These are phyloP conservation scores for Arthroderma uncinatum DNA, from an alignment of 2,329 filamentous ascomycete genomes.

Conservation along the genomic window DNA sequence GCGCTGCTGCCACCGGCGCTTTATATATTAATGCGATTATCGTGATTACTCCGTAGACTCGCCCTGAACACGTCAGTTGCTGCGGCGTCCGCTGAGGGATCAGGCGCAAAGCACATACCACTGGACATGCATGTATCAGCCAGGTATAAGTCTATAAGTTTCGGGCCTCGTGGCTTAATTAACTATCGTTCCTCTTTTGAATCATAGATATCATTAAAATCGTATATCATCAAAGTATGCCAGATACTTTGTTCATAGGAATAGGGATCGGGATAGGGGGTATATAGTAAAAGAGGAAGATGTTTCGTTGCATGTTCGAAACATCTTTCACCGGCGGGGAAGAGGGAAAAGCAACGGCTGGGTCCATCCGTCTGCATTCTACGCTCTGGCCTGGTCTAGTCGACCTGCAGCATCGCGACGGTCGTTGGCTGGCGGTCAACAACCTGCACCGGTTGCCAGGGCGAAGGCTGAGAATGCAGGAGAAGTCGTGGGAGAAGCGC, in stretches of 20 bases:
- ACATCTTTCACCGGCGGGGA: not conserved
- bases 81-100: not conserved
- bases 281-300: too few species aligned
- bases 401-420: not conserved
- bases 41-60: not conserved
- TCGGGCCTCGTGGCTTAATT: too few species aligned
- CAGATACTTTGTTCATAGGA: not conserved
- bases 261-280: too few species aligned
- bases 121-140: not conserved
- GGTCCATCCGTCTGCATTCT: not conserved
- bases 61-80: not conserved
- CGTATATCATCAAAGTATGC: conserved; percentile 1
- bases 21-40: not conserved
- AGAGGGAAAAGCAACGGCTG: not conserved
- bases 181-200: too few species aligned
- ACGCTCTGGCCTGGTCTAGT: not conserved
- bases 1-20: not conserved
- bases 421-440: not conserved
- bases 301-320: too few species aligned
- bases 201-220: not conserved
- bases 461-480: not conserved
- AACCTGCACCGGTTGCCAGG: conserved; percentile 4
- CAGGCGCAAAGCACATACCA: conserved; percentile 2
- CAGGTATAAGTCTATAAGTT: not conserved
- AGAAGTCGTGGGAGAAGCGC: not conserved